Evolutionary conservation across 169 alveolate species (phyloP).

Genomic region (Plasmodium gallinaceum): DNA sequence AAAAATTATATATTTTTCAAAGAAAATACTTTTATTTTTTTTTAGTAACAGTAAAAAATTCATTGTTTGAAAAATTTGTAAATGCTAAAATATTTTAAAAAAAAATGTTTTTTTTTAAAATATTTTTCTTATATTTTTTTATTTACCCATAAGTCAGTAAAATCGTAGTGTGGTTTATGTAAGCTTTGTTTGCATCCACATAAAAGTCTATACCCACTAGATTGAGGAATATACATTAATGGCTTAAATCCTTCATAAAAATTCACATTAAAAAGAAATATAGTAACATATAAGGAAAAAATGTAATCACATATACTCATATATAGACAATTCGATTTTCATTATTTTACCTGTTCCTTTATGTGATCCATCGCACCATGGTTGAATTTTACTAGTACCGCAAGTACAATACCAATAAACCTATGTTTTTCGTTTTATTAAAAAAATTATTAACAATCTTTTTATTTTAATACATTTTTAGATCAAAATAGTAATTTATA

Average conservation of each 20-base stretch:
- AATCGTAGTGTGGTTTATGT: slow-evolving; percentile 85
- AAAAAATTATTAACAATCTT: slow-evolving; percentile 4
- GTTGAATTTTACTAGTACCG: slow-evolving; percentile 83
- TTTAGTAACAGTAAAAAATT: too few relatives aligned
- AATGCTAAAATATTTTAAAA: background rate
- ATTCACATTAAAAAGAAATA: background rate
- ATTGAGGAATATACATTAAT: slow-evolving; percentile 86
- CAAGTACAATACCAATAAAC: slow-evolving; percentile 88
- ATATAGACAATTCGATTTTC: background rate
- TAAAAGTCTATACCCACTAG: slow-evolving; percentile 83
- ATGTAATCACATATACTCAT: background rate
- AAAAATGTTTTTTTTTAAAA: background rate
- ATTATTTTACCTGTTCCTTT: slow-evolving; percentile 81
- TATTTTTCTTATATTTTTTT: background rate
- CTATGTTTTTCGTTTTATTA: slow-evolving; percentile 63
- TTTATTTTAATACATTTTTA: background rate
- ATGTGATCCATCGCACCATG: slow-evolving; percentile 88
- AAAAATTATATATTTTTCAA: background rate
- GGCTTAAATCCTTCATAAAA: slow-evolving; percentile 84
- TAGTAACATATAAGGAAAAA: background rate
- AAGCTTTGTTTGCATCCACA: slow-evolving; percentile 87
- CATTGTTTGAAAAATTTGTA: background rate
- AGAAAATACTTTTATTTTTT: too few relatives aligned
- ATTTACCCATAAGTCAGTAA: slow-evolving; percentile 88
- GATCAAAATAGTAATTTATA: background rate